These are phyloP conservation scores for Collybiopsis luxurians DNA, from an alignment of 768 basidiomycete species.

Conservation along the genomic window DNA sequence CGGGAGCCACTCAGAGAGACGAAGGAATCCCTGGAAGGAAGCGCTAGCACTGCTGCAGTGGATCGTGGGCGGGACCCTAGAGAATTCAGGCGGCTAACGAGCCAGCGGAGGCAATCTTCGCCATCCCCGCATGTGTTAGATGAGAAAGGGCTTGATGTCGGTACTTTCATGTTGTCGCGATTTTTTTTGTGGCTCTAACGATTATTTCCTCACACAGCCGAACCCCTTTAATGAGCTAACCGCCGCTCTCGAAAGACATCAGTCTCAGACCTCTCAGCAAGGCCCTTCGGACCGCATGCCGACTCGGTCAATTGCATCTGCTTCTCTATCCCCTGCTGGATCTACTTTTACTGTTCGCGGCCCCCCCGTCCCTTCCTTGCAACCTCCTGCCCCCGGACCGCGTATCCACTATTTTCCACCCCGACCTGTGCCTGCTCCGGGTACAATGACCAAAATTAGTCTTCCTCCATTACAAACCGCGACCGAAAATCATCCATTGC, in stretches of 20 bases:
- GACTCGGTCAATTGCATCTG: not conserved
- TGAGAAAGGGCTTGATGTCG: conserved; percentile 6
- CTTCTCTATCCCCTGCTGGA: not conserved
- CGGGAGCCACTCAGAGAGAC: not conserved
- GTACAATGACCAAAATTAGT: not conserved
- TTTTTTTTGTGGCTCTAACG: not conserved
- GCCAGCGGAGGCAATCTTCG: not conserved
- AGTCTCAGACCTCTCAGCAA: not conserved
- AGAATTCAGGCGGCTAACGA: not conserved
- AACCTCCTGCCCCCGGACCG: not conserved
- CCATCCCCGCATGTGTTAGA: conserved; percentile 2
- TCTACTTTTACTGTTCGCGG: not conserved
- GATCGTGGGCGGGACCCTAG: not conserved
- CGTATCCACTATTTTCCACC: conserved; percentile 5
- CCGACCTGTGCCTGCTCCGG: not conserved
- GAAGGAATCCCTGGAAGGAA: too few species aligned
- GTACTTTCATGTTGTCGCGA: not conserved
- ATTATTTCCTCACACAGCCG: not conserved
- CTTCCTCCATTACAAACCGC: not conserved
- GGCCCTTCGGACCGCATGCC: not conserved
- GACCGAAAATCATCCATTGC: not conserved
- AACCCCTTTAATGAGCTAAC: conserved; percentile 7
- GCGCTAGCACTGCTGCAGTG: too few species aligned
- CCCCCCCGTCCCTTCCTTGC: not conserved
- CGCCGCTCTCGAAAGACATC: conserved; percentile 2